A percentile compares a stretch with the other conserved stretches of the same genome.
Conservation (phyloP, 352 stramenopile genomes). For the Phytophthora sp. region DNA sequence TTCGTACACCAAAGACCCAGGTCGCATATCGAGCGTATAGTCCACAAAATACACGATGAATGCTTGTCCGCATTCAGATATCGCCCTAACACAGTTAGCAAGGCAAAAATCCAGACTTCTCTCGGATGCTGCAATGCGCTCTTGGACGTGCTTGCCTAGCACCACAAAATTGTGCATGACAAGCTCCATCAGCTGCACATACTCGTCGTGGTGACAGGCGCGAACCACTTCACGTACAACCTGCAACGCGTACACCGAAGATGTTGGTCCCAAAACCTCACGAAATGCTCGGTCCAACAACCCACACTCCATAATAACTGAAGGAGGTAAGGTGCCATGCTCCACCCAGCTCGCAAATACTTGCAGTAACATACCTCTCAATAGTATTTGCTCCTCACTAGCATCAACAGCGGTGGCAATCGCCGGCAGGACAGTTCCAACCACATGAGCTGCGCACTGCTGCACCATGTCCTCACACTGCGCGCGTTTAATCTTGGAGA, state of each 20-base stretch:
- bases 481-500: conserved; percentile 65
- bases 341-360: conserved; percentile 81
- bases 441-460: conserved; percentile 63
- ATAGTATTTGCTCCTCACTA: conserved; percentile 46
- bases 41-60: conserved; percentile 88
- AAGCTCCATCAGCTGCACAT: conserved; percentile 77
- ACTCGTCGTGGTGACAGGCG: conserved; percentile 55
- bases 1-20: conserved; percentile 73
- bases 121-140: conserved; percentile 32
- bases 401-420: conserved; percentile 66
- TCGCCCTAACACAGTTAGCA: conserved; percentile 54
- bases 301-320: conserved; percentile 64
- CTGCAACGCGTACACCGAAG: conserved; percentile 56
- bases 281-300: conserved; percentile 67
- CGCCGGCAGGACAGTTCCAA: conserved; percentile 62
- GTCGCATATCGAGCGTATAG: conserved; percentile 62
- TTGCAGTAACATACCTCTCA: conserved; percentile 64
- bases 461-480: conserved; percentile 76
- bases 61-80: conserved; percentile 76
- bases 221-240: conserved; percentile 77
- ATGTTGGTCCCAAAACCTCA: conserved; percentile 49
- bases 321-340: conserved; percentile 58
- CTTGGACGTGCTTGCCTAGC: conserved; percentile 62
- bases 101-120: conserved; percentile 56
- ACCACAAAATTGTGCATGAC: conserved; percentile 84